Conservation (phyloP, 2,329 filamentous ascomycete genomes). For the Fusarium praegraminearum region DNA sequence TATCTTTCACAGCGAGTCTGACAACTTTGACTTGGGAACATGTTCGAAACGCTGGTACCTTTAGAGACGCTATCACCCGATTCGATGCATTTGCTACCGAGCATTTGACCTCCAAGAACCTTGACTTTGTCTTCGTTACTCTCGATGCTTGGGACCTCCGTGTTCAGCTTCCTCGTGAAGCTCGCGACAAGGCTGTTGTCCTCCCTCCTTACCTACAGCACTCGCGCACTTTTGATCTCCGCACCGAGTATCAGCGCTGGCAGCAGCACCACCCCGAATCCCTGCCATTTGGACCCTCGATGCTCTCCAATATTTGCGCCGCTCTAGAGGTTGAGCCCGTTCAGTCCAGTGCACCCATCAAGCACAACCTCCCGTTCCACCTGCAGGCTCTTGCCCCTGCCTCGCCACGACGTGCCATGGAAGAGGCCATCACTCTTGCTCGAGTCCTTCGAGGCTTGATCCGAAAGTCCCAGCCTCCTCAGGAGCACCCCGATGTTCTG, state of each 20-base stretch:
- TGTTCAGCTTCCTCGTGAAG: conserved; percentile 96
- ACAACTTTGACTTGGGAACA: conserved; percentile 99
- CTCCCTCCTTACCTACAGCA: conserved; percentile 97
- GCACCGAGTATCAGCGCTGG: conserved; percentile 98
- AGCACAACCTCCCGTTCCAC: conserved; percentile 98
- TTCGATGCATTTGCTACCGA: conserved; percentile 95
- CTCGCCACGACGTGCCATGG: conserved; percentile 95
- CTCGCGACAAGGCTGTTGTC: conserved; percentile 97
- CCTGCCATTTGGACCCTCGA: conserved; percentile 93
- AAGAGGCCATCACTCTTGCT: conserved; percentile 94
- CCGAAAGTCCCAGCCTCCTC: conserved; percentile 92
- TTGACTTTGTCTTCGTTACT: conserved; percentile 98
- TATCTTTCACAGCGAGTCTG: conserved; percentile 78
- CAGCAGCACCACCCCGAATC: conserved; percentile 98
- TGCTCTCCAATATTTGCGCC: conserved; percentile 96
- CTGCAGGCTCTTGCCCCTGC: conserved; percentile 95
- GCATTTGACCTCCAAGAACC: conserved; percentile 88
- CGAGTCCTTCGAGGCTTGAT: conserved; percentile 93
- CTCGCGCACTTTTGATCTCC: conserved; percentile 95
- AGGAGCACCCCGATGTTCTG: conserved; percentile 94
- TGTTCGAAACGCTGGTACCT: conserved; percentile 95
- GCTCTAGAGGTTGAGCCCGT: conserved; percentile 98
- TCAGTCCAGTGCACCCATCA: conserved; percentile 96
- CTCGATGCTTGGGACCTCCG: conserved; percentile 98
- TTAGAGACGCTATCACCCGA: conserved; percentile 94